Conservation (phyloP, 345 rosid species). For the Euphorbia lathyris region DNA sequence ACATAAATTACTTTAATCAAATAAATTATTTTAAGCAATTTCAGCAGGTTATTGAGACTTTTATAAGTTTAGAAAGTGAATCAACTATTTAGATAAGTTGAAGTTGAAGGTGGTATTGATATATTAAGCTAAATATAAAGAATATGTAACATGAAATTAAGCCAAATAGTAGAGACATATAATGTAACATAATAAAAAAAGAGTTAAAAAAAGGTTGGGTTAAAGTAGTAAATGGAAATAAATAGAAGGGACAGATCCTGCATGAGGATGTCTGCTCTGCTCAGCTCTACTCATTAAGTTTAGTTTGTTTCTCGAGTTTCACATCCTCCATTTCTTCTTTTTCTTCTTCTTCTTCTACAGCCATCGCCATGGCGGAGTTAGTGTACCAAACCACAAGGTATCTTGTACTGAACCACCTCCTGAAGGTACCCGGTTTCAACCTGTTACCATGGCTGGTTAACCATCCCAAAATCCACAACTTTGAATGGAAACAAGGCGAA, state of each 20-base stretch:
- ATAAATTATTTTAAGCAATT: too few species aligned
- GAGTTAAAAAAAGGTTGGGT: too few species aligned
- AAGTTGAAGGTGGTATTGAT: too few species aligned
- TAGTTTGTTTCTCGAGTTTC: not conserved
- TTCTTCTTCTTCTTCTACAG: not conserved
- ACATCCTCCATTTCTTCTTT: not conserved
- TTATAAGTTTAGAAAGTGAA: too few species aligned
- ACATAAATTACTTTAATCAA: too few species aligned
- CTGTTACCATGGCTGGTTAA: constrained; percentile 46
- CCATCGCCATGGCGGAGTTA: constrained; percentile 1
- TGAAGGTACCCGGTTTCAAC: constrained; percentile 17
- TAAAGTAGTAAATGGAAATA: constrained; percentile 2
- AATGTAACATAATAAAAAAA: too few species aligned
- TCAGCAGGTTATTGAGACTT: too few species aligned
- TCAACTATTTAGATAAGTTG: too few species aligned
- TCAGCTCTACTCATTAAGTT: not conserved
- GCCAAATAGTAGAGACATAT: too few species aligned
- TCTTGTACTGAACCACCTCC: not conserved
- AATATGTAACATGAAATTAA: too few species aligned
- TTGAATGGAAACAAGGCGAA: constrained; percentile 49
- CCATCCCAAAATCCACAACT: constrained; percentile 50
- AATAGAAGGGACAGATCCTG: constrained; percentile 6
- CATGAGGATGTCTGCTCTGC: not conserved
- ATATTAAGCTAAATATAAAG: too few species aligned
- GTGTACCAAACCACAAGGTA: constrained; percentile 9